phyloP scores from a whole-genome alignment of 2,329 filamentous ascomycete species.

The Capronia coronata region DNA sequence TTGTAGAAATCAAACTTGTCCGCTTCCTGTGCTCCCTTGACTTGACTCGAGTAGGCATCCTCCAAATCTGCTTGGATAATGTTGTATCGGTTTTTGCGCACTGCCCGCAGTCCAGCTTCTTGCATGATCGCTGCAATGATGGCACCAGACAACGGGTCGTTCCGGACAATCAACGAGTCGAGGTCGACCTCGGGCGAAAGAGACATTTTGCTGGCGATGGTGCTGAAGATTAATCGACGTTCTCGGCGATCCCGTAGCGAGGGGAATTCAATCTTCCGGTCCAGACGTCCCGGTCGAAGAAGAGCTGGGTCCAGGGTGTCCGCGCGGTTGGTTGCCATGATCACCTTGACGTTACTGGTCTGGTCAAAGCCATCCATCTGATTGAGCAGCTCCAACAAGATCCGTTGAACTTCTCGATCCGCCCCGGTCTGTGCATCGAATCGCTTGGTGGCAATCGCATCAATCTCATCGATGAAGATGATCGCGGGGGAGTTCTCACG shows the following conservation, averaged over 20 bases:
- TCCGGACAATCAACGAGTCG: conserved; percentile 91
- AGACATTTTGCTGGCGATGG: conserved; percentile 97
- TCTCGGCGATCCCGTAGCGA: conserved; percentile 87
- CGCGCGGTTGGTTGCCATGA: conserved; percentile 98
- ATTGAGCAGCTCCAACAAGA: conserved; percentile 92
- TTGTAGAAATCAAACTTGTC: conserved; percentile 77
- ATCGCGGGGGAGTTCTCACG: conserved; percentile 96
- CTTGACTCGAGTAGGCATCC: conserved; percentile 93
- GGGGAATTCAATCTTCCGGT: conserved; percentile 99
- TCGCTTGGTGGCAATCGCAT: conserved; percentile 97
- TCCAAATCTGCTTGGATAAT: conserved; percentile 97
- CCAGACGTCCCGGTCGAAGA: conserved; percentile 86
- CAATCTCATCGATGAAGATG: conserved; percentile 99
- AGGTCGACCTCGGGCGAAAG: conserved; percentile 93
- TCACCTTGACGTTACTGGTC: conserved; percentile 98
- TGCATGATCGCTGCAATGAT: conserved; percentile 99
- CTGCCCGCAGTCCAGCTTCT: conserved; percentile 87
- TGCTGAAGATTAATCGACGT: conserved; percentile 90
- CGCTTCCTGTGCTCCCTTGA: conserved; percentile 71
- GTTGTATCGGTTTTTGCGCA: conserved; percentile 97
- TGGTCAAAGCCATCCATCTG: conserved; percentile 99
- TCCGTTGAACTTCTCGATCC: conserved; percentile 96
- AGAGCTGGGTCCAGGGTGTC: conserved; percentile 94
- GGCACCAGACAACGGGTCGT: conserved; percentile 89
- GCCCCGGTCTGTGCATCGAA: conserved; percentile 98